Percentiles rank a stretch among this genome's conserved stretches.
These are phyloP conservation scores for Acephala macrosclerotiorum DNA, from an alignment of 2,329 filamentous ascomycete genomes.

Conservation along the genomic window DNA sequence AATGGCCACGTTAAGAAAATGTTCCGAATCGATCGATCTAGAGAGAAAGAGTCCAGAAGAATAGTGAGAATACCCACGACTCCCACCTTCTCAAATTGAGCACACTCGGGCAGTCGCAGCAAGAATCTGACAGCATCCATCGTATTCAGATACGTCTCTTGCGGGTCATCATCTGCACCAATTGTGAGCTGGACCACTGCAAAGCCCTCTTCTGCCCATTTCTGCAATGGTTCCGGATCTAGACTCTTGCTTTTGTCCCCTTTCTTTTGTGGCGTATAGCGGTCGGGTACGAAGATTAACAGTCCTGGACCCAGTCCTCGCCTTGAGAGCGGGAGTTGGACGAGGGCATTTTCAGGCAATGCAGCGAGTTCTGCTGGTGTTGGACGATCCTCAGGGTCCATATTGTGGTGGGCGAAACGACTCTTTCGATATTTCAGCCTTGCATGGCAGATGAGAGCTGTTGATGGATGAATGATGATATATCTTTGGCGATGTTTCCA, in stretches of 20 bases:
- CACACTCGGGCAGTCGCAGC: slow-evolving; percentile 20
- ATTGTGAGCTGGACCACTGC: slow-evolving; percentile 39
- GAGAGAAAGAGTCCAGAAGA: not conserved
- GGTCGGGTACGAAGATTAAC: slow-evolving; percentile 39
- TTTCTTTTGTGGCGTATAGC: slow-evolving; percentile 27
- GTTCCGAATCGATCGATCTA: too few species aligned
- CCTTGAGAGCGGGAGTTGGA: slow-evolving; percentile 34
- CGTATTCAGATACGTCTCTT: slow-evolving; percentile 7
- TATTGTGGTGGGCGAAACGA: not conserved
- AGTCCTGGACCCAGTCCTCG: slow-evolving; percentile 46
- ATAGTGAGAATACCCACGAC: slow-evolving; percentile 19
- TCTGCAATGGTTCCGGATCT: slow-evolving; percentile 42
- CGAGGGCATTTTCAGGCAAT: slow-evolving; percentile 6
- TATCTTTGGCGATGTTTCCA: not conserved
- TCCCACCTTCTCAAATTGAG: slow-evolving; percentile 20
- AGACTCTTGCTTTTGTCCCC: slow-evolving; percentile 21
- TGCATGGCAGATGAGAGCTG: not conserved
- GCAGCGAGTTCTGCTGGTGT: slow-evolving; percentile 18
- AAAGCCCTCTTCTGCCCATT: slow-evolving; percentile 50
- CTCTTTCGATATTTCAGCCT: not conserved
- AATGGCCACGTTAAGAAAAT: too few species aligned
- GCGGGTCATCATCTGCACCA: not conserved
- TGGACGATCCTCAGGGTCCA: not conserved
- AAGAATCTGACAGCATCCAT: slow-evolving; percentile 21
- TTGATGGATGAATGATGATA: too few species aligned